phyloP scores from a whole-genome alignment of 768 basidiomycete species.

The Mycena olivaceomarginata region DNA sequence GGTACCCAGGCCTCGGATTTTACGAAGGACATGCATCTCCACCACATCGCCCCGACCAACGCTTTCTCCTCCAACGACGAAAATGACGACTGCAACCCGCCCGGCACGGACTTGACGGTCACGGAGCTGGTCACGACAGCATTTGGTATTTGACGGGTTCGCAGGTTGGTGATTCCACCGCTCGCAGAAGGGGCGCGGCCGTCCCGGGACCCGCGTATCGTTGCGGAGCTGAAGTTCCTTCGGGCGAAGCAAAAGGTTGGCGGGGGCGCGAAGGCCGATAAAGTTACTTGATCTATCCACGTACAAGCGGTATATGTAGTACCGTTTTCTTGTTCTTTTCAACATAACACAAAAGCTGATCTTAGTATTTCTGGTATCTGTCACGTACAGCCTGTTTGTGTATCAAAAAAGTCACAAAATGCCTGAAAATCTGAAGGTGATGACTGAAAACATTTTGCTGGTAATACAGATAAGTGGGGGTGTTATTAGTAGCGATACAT shows the following conservation, averaged over 20 bases:
- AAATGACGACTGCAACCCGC: conserved; percentile 2
- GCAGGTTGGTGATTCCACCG: conserved; percentile 19
- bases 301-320: not conserved
- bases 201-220: conserved; percentile 26
- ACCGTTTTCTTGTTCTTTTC: too few relatives aligned
- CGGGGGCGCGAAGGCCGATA: not conserved
- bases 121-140: conserved; percentile 21
- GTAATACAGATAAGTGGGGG: conserved; percentile 15
- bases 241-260: conserved; percentile 32
- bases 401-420: not conserved
- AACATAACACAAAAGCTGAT: too few relatives aligned
- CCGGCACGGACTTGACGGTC: conserved; percentile 24
- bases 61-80: not conserved
- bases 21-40: not conserved
- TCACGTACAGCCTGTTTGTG: not conserved
- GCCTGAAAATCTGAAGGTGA: not conserved
- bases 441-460: not conserved
- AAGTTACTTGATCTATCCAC: not conserved
- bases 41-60: not conserved
- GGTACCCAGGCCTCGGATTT: not conserved
- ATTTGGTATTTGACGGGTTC: conserved; percentile 28
- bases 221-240: conserved; percentile 11
- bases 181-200: conserved; percentile 21
- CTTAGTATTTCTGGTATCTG: not conserved
- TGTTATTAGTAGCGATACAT: conserved; percentile 5